These are phyloP conservation scores for Pezicula rhizophila DNA, from an alignment of 2,329 filamentous ascomycete species.

Conservation along the genomic window DNA sequence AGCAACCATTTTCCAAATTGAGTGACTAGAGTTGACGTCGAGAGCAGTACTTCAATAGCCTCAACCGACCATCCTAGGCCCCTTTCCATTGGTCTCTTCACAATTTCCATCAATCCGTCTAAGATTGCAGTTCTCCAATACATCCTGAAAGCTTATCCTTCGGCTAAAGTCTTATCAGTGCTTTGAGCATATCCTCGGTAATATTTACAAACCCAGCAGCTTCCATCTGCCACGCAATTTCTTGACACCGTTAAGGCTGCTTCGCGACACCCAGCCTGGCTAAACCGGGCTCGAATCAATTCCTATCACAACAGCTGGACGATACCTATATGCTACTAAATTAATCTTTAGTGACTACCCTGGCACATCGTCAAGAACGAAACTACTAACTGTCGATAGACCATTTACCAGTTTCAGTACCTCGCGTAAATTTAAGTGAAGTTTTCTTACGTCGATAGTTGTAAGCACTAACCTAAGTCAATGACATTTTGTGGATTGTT, in stretches of 20 bases:
- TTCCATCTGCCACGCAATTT: no score
- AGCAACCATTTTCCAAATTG: conserved; percentile 29
- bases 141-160: no score
- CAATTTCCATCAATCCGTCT: no score
- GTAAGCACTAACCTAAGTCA: conserved; percentile 28
- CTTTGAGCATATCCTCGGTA: no score
- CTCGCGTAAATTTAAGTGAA: not conserved
- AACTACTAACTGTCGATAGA: conserved; percentile 39
- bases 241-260: no score
- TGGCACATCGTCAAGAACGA: not conserved
- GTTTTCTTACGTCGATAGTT: not conserved
- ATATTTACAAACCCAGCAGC: no score
- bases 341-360: not conserved
- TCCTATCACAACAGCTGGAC: conserved; percentile 15
- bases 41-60: conserved; percentile 17
- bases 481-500: conserved; percentile 24
- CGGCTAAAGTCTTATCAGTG: no score
- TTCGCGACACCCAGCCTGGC: conserved; percentile 24
- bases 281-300: conserved; percentile 22
- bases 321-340: not conserved
- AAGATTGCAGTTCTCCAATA: no score
- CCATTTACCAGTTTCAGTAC: conserved; percentile 53
- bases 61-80: no score
- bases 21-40: conserved; percentile 23
- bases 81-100: no score